A percentile compares a stretch with the other conserved stretches of the same genome.
These are phyloP conservation scores for Backusella macrospora DNA, from an alignment of 192 early-diverging fungal species.

Conservation along the genomic window DNA sequence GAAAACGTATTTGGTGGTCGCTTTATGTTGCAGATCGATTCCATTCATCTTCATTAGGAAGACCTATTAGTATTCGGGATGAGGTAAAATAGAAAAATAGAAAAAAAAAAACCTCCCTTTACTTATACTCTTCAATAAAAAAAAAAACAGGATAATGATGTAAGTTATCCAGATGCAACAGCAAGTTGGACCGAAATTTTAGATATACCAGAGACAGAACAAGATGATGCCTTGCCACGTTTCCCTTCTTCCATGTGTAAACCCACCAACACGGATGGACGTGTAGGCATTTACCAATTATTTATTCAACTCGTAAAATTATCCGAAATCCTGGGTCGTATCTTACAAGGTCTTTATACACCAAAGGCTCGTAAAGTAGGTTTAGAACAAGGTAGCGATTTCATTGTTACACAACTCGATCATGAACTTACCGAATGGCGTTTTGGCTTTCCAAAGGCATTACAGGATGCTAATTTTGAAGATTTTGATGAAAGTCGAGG, in stretches of 20 bases:
- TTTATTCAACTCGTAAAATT: constrained; percentile 44
- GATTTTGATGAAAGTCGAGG: constrained; percentile 33
- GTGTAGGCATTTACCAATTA: constrained; percentile 31
- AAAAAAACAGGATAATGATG: constrained; percentile 35
- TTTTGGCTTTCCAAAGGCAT: constrained; percentile 36
- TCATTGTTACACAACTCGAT: constrained; percentile 38
- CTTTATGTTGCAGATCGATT: constrained; percentile 72
- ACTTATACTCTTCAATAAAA: too few species aligned
- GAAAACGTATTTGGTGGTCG: constrained; percentile 80
- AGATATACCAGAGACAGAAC: constrained; percentile 27
- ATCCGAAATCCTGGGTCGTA: constrained; percentile 41
- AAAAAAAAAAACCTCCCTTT: too few species aligned
- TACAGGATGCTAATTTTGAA: constrained; percentile 26
- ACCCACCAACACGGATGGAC: constrained; percentile 9
- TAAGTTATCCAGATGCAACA: constrained; percentile 32
- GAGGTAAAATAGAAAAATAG: constrained; percentile 18
- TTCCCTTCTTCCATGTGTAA: constrained; percentile 30
- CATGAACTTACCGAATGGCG: constrained; percentile 43
- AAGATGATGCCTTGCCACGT: constrained; percentile 15
- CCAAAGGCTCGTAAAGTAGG: constrained; percentile 36
- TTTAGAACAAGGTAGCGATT: constrained; percentile 36
- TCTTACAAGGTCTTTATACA: constrained; percentile 42
- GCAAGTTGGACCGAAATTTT: constrained; percentile 34
- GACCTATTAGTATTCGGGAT: constrained; percentile 54
- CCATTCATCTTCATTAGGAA: constrained; percentile 67